Percentiles rank a stretch among this genome's conserved stretches.
phyloP scores from a whole-genome alignment of 768 basidiomycete species.

The Candolleomyces aberdarensis region DNA sequence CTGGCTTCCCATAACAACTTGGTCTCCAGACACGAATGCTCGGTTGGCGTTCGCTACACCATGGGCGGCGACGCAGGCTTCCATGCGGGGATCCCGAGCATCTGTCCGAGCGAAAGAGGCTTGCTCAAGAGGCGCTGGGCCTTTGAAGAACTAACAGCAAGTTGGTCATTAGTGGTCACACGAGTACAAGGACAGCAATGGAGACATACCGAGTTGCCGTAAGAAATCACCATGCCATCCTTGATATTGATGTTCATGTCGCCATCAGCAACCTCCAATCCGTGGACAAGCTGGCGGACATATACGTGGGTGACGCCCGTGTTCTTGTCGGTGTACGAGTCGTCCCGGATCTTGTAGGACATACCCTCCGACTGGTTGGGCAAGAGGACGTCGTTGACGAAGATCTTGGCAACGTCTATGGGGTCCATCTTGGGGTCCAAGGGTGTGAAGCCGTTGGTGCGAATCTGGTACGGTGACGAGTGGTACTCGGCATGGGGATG shows the following conservation, averaged over 20 bases:
- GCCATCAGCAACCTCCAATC: constrained; percentile 85
- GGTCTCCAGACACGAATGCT: constrained; percentile 18
- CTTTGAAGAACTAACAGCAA: constrained; percentile 68
- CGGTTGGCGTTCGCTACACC: neutral
- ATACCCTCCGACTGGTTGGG: constrained; percentile 32
- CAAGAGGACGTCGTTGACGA: constrained; percentile 49
- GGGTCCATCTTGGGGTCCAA: constrained; percentile 44
- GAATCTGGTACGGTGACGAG: constrained; percentile 45
- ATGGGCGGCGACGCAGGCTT: constrained; percentile 5
- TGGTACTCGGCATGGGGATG: constrained; percentile 71
- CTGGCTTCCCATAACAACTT: constrained; percentile 31
- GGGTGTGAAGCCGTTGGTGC: constrained; percentile 39
- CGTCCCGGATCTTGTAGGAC: constrained; percentile 63
- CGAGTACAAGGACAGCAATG: neutral
- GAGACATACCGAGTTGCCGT: constrained; percentile 76
- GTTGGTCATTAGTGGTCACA: constrained; percentile 2
- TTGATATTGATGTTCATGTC: constrained; percentile 93
- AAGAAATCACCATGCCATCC: constrained; percentile 79
- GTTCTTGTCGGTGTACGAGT: constrained; percentile 83
- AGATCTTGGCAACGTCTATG: constrained; percentile 57
- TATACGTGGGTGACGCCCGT: constrained; percentile 92
- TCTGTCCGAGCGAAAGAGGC: constrained; percentile 24
- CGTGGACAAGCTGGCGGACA: constrained; percentile 79
- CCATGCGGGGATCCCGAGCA: constrained; percentile 26
- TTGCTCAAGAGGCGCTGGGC: constrained; percentile 39